Evolutionary conservation across 768 basidiomycete species (phyloP).

Genomic region (Lyophyllum shimeji): DNA sequence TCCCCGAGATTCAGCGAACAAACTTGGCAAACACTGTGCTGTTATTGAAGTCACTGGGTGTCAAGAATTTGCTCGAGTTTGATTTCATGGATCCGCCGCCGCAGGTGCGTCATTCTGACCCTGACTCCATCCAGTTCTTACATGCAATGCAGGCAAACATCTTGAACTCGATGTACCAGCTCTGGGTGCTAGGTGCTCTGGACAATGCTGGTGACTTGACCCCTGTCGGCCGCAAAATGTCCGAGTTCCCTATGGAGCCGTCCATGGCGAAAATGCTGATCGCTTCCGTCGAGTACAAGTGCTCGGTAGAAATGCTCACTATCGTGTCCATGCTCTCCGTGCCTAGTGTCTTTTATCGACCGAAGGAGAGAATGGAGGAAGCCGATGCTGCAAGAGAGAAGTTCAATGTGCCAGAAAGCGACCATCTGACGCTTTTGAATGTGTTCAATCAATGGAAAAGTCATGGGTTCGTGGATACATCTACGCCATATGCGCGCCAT

Average conservation of each 20-base stretch:
- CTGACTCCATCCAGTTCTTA: neutral
- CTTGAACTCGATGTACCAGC: constrained; percentile 98
- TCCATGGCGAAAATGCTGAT: constrained; percentile 99
- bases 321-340: constrained; percentile 99
- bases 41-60: constrained; percentile 91
- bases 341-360: constrained; percentile 95
- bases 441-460: constrained; percentile 99
- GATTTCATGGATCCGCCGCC: constrained; percentile 99
- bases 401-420: constrained; percentile 98
- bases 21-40: constrained; percentile 97
- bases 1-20: constrained; percentile 98
- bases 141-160: constrained; percentile 74
- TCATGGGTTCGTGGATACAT: constrained; percentile 66
- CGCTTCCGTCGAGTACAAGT: constrained; percentile 89
- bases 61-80: constrained; percentile 96
- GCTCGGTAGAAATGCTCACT: constrained; percentile 94
- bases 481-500: neutral
- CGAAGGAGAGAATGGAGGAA: constrained; percentile 97
- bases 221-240: constrained; percentile 92
- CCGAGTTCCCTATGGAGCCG: constrained; percentile 99
- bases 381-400: constrained; percentile 97
- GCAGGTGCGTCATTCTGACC: constrained; percentile 51
- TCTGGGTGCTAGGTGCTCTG: constrained; percentile 97
- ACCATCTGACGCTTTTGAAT: constrained; percentile 92
- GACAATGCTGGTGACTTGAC: constrained; percentile 98